These are phyloP conservation scores for Spinellus fusiger DNA, from an alignment of 192 early-diverging fungal genomes.

Conservation along the genomic window DNA sequence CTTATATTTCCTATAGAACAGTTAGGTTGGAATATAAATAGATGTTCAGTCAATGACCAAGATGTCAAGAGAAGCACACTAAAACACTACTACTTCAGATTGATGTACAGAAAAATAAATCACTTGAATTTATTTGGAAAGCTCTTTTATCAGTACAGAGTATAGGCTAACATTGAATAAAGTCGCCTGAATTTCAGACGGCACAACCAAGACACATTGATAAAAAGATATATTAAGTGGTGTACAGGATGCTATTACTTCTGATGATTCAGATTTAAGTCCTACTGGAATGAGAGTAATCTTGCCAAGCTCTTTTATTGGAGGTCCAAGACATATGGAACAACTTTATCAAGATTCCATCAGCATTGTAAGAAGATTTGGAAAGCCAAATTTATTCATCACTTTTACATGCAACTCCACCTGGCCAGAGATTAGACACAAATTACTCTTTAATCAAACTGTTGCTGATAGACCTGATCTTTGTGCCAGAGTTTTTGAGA, in stretches of 20 bases:
- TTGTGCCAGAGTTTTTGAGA: slow-evolving; percentile 3
- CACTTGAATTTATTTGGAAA: neutral
- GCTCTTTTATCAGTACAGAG: neutral
- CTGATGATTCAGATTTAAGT: neutral
- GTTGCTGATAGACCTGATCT: slow-evolving; percentile 17
- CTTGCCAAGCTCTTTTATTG: slow-evolving; percentile 22
- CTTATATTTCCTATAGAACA: too few species aligned
- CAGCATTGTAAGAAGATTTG: slow-evolving; percentile 16
- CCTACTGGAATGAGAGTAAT: slow-evolving; percentile 9
- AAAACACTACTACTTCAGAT: neutral
- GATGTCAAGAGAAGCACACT: neutral
- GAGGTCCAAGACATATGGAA: slow-evolving; percentile 16
- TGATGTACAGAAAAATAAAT: neutral
- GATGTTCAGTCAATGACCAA: neutral
- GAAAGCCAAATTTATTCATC: slow-evolving; percentile 35
- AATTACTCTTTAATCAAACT: neutral
- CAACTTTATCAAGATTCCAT: slow-evolving; percentile 21
- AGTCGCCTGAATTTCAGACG: neutral
- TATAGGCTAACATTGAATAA: neutral
- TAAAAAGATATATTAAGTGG: neutral
- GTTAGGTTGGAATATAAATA: neutral
- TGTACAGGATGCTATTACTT: neutral
- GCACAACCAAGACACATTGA: neutral
- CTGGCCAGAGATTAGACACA: slow-evolving; percentile 14
- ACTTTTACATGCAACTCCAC: slow-evolving; percentile 30